Conservation (phyloP, 208 protist genomes). For the Crithidia mellificae region DNA sequence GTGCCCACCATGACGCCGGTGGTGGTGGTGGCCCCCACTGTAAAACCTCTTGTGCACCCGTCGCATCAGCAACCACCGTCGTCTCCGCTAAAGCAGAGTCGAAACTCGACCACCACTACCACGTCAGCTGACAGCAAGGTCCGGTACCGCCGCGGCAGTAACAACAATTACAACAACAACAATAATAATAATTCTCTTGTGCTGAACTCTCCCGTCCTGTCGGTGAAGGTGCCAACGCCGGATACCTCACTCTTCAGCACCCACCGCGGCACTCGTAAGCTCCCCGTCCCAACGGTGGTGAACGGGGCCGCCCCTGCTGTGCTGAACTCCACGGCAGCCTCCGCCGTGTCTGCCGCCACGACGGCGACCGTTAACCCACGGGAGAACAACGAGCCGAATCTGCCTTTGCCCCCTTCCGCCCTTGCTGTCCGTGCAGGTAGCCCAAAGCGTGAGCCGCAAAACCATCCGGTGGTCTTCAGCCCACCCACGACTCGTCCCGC, state of each 20-base stretch:
- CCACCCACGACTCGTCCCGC: constrained; percentile 1
- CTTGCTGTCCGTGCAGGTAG: no score
- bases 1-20: neutral
- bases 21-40: neutral
- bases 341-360: no score
- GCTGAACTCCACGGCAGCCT: neutral
- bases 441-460: neutral
- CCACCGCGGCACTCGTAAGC: neutral
- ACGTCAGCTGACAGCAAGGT: no score
- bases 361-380: no score
- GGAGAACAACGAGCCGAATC: neutral
- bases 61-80: neutral
- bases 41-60: neutral
- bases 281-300: neutral
- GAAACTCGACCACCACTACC: neutral
- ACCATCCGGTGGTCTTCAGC: neutral
- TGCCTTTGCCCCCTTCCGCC: neutral
- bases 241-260: neutral
- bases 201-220: neutral
- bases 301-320: neutral
- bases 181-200: neutral
- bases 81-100: neutral
- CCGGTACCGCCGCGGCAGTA: neutral
- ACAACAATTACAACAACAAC: neutral
- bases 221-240: neutral